These are phyloP conservation scores for Blastocystis hominis DNA, from an alignment of 352 stramenopile genomes.

Conservation along the genomic window DNA sequence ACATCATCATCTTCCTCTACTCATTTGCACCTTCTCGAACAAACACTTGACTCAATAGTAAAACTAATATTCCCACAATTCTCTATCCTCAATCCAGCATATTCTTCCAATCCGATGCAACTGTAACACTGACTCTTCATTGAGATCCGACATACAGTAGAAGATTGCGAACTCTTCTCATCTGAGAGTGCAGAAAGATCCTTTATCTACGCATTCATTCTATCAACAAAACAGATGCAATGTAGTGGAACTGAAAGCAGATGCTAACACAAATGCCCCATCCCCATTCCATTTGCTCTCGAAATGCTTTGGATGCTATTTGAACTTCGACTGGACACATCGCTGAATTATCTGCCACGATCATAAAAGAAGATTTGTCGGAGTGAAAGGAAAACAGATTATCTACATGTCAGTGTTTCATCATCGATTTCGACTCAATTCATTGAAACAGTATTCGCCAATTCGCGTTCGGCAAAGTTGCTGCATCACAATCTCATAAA, in stretches of 20 bases:
- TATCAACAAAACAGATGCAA: not conserved
- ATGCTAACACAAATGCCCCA: not conserved
- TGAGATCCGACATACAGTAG: not conserved
- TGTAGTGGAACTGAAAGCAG: not conserved
- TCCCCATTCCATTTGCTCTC: not conserved
- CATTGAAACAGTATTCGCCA: conserved; percentile 39
- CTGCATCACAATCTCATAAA: not conserved
- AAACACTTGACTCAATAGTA: not conserved
- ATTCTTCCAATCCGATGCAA: not conserved
- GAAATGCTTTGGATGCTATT: not conserved
- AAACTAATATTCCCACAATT: not conserved
- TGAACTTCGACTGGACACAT: not conserved
- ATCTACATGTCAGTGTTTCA: not conserved
- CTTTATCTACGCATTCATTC: not conserved
- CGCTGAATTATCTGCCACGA: not conserved
- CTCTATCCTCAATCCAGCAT: not conserved
- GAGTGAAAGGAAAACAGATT: not conserved
- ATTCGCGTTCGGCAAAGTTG: not conserved
- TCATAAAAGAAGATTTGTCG: not conserved
- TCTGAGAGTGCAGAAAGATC: not conserved
- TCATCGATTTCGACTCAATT: not conserved
- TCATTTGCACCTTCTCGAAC: not conserved
- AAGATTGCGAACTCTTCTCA: not conserved
- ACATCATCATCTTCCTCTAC: no score
- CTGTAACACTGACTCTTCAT: not conserved